phyloP scores from a whole-genome alignment of 2,329 filamentous ascomycete species.

The Thelonectria olida region DNA sequence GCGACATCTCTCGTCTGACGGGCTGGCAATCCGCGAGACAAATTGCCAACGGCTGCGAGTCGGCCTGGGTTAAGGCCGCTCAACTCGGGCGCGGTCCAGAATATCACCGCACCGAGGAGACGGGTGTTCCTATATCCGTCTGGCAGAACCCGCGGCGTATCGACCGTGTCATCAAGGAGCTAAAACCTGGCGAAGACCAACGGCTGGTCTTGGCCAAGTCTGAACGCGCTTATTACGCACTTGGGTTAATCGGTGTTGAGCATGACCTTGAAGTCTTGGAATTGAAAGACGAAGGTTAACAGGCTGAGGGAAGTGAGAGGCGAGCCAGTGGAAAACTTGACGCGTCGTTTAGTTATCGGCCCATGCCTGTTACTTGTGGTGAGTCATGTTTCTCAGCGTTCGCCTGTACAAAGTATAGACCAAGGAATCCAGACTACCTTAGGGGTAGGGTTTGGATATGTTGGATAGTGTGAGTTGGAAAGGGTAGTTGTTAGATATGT shows the following conservation, averaged over 20 bases:
- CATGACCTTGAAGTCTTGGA: slow-evolving; percentile 74
- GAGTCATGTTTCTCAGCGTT: slow-evolving; percentile 7
- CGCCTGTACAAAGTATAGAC: too few species aligned
- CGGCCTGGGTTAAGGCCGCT: slow-evolving; percentile 80
- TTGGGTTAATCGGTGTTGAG: slow-evolving; percentile 82
- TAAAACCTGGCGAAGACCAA: slow-evolving; percentile 51
- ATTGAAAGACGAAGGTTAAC: slow-evolving; percentile 54
- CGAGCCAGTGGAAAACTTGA: not conserved
- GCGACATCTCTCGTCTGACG: slow-evolving; percentile 80
- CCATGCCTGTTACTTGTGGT: slow-evolving; percentile 1
- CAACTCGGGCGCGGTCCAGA: slow-evolving; percentile 79
- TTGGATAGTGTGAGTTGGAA: not conserved
- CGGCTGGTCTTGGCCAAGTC: slow-evolving; percentile 68
- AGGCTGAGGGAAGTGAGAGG: not conserved
- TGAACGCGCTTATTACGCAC: slow-evolving; percentile 76
- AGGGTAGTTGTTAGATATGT: slow-evolving; percentile 10
- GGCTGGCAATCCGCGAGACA: slow-evolving; percentile 87
- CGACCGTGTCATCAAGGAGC: slow-evolving; percentile 60
- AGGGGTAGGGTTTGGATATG: too few species aligned
- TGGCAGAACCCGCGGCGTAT: slow-evolving; percentile 62
- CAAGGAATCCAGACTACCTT: too few species aligned
- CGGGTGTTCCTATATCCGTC: slow-evolving; percentile 49
- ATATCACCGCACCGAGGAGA: slow-evolving; percentile 64
- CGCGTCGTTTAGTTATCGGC: not conserved
- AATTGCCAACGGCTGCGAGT: slow-evolving; percentile 86